Evolutionary conservation across 768 basidiomycete species (phyloP).

Genomic region (Leccinum longicurvipes): DNA sequence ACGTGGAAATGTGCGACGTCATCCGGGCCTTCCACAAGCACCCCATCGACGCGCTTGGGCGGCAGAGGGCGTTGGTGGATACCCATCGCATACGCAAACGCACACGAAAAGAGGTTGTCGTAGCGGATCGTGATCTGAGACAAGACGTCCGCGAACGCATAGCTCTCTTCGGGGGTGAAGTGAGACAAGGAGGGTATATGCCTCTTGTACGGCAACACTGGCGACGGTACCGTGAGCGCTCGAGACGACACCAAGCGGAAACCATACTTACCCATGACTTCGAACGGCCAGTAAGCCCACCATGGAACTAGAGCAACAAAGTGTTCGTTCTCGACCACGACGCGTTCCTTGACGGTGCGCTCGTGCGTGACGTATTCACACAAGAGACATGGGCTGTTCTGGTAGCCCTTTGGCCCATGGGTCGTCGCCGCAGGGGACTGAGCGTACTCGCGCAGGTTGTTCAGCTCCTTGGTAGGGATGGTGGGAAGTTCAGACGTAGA

Average conservation of each 20-base stretch:
- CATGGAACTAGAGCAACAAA: constrained; percentile 89
- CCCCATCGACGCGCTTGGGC: constrained; percentile 27
- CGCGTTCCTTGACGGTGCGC: constrained; percentile 49
- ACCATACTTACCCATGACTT: constrained; percentile 56
- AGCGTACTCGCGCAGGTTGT: constrained; percentile 49
- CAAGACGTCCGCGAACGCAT: constrained; percentile 64
- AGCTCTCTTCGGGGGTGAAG: constrained; percentile 58
- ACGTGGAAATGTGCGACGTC: constrained; percentile 79
- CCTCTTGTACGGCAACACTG: constrained; percentile 74
- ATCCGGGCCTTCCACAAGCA: constrained; percentile 36
- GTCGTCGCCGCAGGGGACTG: constrained; percentile 32
- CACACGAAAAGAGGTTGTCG: constrained; percentile 78
- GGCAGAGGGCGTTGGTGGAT: constrained; percentile 81
- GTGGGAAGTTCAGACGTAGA: constrained; percentile 71
- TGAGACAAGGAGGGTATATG: constrained; percentile 72
- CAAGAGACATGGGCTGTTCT: constrained; percentile 64
- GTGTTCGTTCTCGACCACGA: constrained; percentile 68
- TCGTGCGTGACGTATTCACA: constrained; percentile 80
- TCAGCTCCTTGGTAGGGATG: constrained; percentile 64
- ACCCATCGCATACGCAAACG: constrained; percentile 94
- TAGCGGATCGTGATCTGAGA: constrained; percentile 63
- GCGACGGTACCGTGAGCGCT: not conserved
- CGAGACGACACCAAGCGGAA: not conserved
- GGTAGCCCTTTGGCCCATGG: constrained; percentile 52
- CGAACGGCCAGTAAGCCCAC: constrained; percentile 96